Conservation (phyloP, 768 basidiomycete genomes). For the Panaeolus papilionaceus region DNA sequence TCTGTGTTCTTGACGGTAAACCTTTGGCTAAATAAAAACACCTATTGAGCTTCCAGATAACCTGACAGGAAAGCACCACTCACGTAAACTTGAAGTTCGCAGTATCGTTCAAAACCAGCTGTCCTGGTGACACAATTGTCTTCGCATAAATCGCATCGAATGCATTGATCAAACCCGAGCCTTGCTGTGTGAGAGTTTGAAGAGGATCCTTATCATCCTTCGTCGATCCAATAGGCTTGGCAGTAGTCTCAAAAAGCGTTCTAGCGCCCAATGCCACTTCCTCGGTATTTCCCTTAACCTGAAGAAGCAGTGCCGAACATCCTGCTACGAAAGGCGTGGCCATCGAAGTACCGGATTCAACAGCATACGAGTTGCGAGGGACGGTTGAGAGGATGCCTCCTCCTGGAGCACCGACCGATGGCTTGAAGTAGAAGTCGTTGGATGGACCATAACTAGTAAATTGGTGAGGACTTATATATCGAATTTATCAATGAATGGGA, state of each 20-base stretch:
- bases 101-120: conserved; percentile 69
- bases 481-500: no score
- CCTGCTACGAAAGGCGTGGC: conserved; percentile 49
- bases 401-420: conserved; percentile 55
- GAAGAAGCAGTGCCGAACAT: conserved; percentile 44
- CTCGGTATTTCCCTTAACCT: conserved; percentile 40
- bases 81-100: conserved; percentile 52
- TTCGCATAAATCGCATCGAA: conserved; percentile 59
- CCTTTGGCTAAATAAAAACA: conserved; percentile 38
- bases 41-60: not conserved
- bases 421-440: conserved; percentile 62
- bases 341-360: conserved; percentile 49
- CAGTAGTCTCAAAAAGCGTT: conserved; percentile 54
- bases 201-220: conserved; percentile 53
- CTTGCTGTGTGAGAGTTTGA: conserved; percentile 58
- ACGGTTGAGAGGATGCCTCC: conserved; percentile 54
- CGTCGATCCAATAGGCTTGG: conserved; percentile 46
- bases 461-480: no score
- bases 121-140: conserved; percentile 56
- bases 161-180: conserved; percentile 61
- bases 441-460: conserved; percentile 57
- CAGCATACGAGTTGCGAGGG: conserved; percentile 39
- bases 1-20: conserved; percentile 59
- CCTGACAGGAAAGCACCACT: conserved; percentile 28
- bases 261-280: conserved; percentile 35